Percentiles rank a stretch among this genome's conserved stretches.
Evolutionary conservation across 352 stramenopile genomes (phyloP).

Genomic region (Pythium biforme): DNA sequence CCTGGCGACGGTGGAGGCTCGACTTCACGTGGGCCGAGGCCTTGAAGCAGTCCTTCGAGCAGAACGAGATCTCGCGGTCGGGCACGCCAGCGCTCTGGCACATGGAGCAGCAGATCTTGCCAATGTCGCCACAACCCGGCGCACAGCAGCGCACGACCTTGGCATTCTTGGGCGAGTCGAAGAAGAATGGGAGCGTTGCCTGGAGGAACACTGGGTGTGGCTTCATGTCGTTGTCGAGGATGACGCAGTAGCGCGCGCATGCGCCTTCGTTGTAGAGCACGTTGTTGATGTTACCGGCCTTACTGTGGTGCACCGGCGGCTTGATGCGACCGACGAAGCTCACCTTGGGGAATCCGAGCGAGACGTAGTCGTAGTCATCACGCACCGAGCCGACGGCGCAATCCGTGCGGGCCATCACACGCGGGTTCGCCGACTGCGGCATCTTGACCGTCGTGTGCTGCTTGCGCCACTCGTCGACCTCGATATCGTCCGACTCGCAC

Average conservation of each 20-base stretch:
- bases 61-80: slow-evolving; percentile 43
- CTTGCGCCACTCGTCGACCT: slow-evolving; percentile 82
- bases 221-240: slow-evolving; percentile 85
- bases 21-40: slow-evolving; percentile 38
- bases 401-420: slow-evolving; percentile 67
- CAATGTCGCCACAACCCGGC: slow-evolving; percentile 35
- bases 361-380: slow-evolving; percentile 70
- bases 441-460: slow-evolving; percentile 81
- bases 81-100: slow-evolving; percentile 43
- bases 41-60: slow-evolving; percentile 46
- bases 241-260: slow-evolving; percentile 73
- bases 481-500: slow-evolving; percentile 78
- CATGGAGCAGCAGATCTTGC: slow-evolving; percentile 41
- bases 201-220: slow-evolving; percentile 74
- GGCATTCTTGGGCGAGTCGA: slow-evolving; percentile 72
- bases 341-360: slow-evolving; percentile 66
- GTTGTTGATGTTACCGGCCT: slow-evolving; percentile 89
- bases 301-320: slow-evolving; percentile 76
- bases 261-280: slow-evolving; percentile 80
- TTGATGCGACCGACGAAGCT: slow-evolving; percentile 77
- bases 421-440: slow-evolving; percentile 52
- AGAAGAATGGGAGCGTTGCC: slow-evolving; percentile 80
- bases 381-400: slow-evolving; percentile 72
- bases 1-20: slow-evolving; percentile 40
- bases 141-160: slow-evolving; percentile 39